Conservation (phyloP, 805 yeast species). For the Cyberlindnera subsufficiens region DNA sequence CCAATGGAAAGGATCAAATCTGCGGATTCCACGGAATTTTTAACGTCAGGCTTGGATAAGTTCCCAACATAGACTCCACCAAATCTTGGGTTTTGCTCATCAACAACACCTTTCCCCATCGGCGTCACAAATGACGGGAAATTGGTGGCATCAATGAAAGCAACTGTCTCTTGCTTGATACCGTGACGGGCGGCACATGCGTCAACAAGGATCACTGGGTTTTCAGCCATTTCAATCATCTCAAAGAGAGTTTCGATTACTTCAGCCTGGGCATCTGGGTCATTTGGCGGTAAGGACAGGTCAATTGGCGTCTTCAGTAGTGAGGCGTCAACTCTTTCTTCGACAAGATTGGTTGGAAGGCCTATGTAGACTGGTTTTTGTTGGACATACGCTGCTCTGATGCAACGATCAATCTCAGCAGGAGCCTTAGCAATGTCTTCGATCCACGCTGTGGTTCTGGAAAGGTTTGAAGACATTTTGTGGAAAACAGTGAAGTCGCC, state of each 20-base stretch:
- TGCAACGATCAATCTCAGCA: slow-evolving; percentile 61
- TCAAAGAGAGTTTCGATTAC: slow-evolving; percentile 45
- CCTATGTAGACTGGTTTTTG: slow-evolving; percentile 81
- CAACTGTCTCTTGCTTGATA: slow-evolving; percentile 50
- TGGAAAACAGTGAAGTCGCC: slow-evolving; percentile 73
- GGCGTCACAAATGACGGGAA: slow-evolving; percentile 82
- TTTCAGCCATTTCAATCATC: slow-evolving; percentile 48
- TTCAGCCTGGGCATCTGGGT: slow-evolving; percentile 54
- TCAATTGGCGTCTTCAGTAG: slow-evolving; percentile 59
- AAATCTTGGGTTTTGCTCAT: slow-evolving; percentile 63
- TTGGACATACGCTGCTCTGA: slow-evolving; percentile 57
- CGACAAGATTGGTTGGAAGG: slow-evolving; percentile 73
- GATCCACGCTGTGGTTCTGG: slow-evolving; percentile 56
- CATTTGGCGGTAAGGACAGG: slow-evolving; percentile 48
- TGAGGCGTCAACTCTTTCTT: slow-evolving; percentile 47
- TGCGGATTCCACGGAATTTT: slow-evolving; percentile 60
- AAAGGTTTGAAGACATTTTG: slow-evolving; percentile 66
- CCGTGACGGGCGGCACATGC: slow-evolving; percentile 80
- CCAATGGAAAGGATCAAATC: slow-evolving; percentile 76
- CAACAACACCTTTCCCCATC: slow-evolving; percentile 77
- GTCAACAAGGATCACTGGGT: slow-evolving; percentile 73
- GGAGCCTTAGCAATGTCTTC: slow-evolving; percentile 60
- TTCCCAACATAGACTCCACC: slow-evolving; percentile 83
- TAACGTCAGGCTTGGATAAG: slow-evolving; percentile 62
- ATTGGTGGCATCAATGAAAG: slow-evolving; percentile 57